Evolutionary conservation across 2,329 filamentous ascomycete genomes (phyloP), one percentile per base, ranked within the genome.

Genomic region (Sporothrix protearum): DNA sequence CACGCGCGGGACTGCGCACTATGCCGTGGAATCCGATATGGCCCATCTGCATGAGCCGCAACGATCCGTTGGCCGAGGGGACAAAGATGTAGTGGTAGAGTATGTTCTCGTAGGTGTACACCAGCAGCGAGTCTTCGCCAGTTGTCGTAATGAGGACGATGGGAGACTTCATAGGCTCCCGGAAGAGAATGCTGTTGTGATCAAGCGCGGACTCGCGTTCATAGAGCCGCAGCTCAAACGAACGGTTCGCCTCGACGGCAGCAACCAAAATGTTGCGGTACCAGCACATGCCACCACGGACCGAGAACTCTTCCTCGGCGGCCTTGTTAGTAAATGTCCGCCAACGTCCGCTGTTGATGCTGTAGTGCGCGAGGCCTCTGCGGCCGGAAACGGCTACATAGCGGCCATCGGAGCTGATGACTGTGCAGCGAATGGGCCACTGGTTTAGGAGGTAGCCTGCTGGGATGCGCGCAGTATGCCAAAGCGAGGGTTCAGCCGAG

Each of bases 21-120:
- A 99, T 97, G 61, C 96, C 96, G 79, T 99, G 92, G 76, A 99
- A 96, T 14, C 93, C 95, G 77, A 99, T 99, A 79, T 98, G 96
- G 10, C 96, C 96, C n/a, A 98, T 94, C 78, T 97, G 94, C 7
- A 97, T 88, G 39, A 98, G 86, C 57, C 89, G 90, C 45, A 97
- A 87, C 28, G 89, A 83, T 19, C 85, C 89, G n/a, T 87, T 85
- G 28, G 88, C 85, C 3, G 71, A 19, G 0, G 89, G 87, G 0
- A 92, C 89, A 74, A 99, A 95, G 73, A 99, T 89, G 79, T 94
- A 99, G 79, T 99, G 96, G 78, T 97, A 96, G 19, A 99, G 86
- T 12, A 96, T 87, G 79, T 99, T 99, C 78, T 98, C 95, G 79
- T 97, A 94, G 0, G 96, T 99, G 80, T 99, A 99, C 12, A 97